Evolutionary conservation across 129 eudicot genomes (phyloP).

Genomic region (Pulicaria dysenterica): DNA sequence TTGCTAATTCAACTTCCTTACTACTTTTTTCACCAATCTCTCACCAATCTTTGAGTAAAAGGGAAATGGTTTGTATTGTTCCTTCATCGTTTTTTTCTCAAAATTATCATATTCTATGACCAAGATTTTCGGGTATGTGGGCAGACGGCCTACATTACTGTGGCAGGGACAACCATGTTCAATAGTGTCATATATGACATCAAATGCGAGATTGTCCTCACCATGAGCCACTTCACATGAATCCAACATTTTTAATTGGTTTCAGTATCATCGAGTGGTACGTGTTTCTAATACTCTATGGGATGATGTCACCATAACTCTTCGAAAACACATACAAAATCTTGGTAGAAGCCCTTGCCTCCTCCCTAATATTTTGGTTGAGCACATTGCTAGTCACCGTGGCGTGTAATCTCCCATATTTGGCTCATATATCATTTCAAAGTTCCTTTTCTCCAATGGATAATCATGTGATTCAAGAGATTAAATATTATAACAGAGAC

Average conservation of each 20-base stretch:
- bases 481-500: slow-evolving; percentile 78
- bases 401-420: too few species aligned
- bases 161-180: slow-evolving; percentile 90
- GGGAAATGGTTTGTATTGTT: too few species aligned
- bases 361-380: slow-evolving; percentile 84
- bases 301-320: slow-evolving; percentile 47
- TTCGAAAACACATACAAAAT: slow-evolving; percentile 62
- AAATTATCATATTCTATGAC: too few species aligned
- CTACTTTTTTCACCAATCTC: too few species aligned
- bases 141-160: too few species aligned
- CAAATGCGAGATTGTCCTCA: slow-evolving; percentile 86
- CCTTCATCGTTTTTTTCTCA: too few species aligned
- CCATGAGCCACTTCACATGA: slow-evolving; percentile 97
- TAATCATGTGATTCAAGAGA: slow-evolving; percentile 96
- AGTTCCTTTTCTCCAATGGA: too few species aligned
- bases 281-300: slow-evolving; percentile 61
- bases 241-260: slow-evolving; percentile 85
- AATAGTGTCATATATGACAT: slow-evolving; percentile 82
- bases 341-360: slow-evolving; percentile 73
- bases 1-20: too few species aligned
- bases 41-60: too few species aligned
- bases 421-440: too few species aligned
- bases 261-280: slow-evolving; percentile 79
- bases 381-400: slow-evolving; percentile 68
- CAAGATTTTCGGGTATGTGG: slow-evolving; percentile 81